phyloP scores from a whole-genome alignment of 1,284 basidiomycete species.

The Puccinia sorghi region DNA sequence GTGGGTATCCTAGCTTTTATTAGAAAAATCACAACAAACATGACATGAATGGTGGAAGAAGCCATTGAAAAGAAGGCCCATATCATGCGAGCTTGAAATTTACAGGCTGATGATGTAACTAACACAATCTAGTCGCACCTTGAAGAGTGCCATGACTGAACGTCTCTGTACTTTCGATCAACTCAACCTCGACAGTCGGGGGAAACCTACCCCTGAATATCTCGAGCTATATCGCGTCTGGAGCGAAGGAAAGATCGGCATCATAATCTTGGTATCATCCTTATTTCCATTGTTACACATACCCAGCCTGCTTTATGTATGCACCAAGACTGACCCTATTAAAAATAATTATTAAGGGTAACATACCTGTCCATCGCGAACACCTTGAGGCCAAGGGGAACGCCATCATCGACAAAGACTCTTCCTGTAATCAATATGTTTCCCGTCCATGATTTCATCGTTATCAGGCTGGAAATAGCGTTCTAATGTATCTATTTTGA shows the following conservation, averaged over 20 bases:
- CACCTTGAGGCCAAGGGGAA: constrained; percentile 57
- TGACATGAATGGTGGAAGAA: background rate
- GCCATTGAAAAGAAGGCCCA: background rate
- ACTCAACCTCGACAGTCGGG: constrained; percentile 55
- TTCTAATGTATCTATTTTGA: background rate
- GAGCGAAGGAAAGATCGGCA: constrained; percentile 58
- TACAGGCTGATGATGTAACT: background rate
- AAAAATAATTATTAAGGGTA: constrained; percentile 52
- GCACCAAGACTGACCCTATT: constrained; percentile 34
- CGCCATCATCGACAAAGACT: constrained; percentile 55
- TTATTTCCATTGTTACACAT: background rate
- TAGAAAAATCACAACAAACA: background rate
- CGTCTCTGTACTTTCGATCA: constrained; percentile 56
- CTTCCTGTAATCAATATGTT: constrained; percentile 9
- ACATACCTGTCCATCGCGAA: constrained; percentile 56
- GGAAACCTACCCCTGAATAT: constrained; percentile 56
- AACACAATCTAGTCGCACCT: constrained; percentile 1
- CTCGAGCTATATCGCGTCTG: constrained; percentile 57
- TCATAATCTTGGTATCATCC: constrained; percentile 51
- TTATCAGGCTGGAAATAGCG: background rate
- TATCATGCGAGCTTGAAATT: too few species aligned
- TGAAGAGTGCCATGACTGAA: constrained; percentile 59
- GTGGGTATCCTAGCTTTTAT: background rate
- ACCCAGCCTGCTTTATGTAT: background rate
- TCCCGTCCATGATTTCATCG: background rate